Percentiles rank a stretch among this genome's conserved stretches.
Evolutionary conservation across 768 basidiomycete species (phyloP).

Genomic region (Rhodotorula diobovata): DNA sequence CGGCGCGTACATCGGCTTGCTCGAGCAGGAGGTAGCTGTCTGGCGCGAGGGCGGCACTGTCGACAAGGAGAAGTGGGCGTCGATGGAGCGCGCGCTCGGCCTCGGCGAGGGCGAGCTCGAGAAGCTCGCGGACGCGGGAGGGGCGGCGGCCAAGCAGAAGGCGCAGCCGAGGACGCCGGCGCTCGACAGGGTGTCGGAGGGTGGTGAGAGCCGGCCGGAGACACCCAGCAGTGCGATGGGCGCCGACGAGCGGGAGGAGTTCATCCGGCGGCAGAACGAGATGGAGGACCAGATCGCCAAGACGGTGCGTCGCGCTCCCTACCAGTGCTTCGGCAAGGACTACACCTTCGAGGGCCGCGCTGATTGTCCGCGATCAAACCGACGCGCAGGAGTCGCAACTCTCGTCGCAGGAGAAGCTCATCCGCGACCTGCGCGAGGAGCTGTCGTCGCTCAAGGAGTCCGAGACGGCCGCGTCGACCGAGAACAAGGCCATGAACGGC

Average conservation of each 20-base stretch:
- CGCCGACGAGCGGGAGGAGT: conserved; percentile 96
- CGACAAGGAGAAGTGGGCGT: conserved; percentile 75
- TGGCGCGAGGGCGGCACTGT: conserved; percentile 87
- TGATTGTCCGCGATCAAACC: too few species aligned
- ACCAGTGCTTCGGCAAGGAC: too few species aligned
- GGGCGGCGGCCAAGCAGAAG: conserved; percentile 49
- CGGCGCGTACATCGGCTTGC: conserved; percentile 76
- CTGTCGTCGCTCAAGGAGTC: conserved; percentile 76
- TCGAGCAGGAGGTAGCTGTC: conserved; percentile 82
- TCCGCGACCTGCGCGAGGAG: conserved; percentile 84
- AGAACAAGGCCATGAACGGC: conserved; percentile 88
- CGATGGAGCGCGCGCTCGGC: conserved; percentile 59
- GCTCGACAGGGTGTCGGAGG: conserved; percentile 62
- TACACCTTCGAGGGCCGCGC: too few species aligned
- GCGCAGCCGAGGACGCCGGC: conserved; percentile 58
- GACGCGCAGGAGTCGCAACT: conserved; percentile 71
- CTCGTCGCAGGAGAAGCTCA: conserved; percentile 71
- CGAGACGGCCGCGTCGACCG: conserved; percentile 50
- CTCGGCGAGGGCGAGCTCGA: conserved; percentile 46
- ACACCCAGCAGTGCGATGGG: conserved; percentile 86
- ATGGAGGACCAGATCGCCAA: conserved; percentile 87
- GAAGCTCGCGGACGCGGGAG: conserved; percentile 48
- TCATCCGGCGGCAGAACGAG: conserved; percentile 92
- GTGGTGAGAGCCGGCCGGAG: conserved; percentile 78
- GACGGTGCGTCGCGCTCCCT: conserved; percentile 51